Evolutionary conservation across 371 early-diverging fungal genomes (phyloP).

Genomic region (Rhizopus delemar): DNA sequence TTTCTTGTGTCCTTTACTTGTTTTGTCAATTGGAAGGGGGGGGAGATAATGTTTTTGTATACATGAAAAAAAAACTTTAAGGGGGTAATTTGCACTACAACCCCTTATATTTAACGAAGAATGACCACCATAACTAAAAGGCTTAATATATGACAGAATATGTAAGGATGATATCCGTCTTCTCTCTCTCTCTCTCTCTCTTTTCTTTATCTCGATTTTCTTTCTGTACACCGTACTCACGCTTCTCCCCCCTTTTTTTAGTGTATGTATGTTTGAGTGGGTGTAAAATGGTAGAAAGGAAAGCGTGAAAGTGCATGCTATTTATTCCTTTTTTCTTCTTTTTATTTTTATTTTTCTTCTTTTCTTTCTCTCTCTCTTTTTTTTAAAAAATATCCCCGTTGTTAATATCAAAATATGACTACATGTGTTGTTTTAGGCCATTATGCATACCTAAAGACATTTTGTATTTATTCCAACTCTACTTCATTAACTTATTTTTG

Average conservation of each 20-base stretch:
- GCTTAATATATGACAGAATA: conserved; percentile 2
- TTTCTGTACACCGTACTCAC: background rate
- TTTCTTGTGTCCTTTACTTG: background rate
- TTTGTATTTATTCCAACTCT: conserved; percentile 15
- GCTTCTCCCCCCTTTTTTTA: conserved; percentile 14
- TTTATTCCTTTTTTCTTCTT: conserved; percentile 11
- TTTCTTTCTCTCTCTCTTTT: conserved; percentile 13
- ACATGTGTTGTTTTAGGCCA: conserved; percentile 22
- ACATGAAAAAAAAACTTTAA: conserved; percentile 9
- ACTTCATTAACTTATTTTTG: conserved; percentile 20
- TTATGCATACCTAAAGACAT: conserved; percentile 14
- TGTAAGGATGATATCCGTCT: conserved; percentile 9
- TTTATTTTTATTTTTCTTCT: background rate
- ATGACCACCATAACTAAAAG: conserved; percentile 12
- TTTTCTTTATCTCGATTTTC: conserved; percentile 11
- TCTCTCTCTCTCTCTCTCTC: conserved; percentile 9
- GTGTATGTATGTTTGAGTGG: conserved; percentile 9
- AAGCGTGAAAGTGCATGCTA: background rate
- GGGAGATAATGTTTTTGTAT: background rate
- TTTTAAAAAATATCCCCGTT: background rate
- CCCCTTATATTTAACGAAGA: conserved; percentile 18
- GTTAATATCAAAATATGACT: background rate
- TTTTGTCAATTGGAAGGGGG: conserved; percentile 2
- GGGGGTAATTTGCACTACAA: conserved; percentile 12
- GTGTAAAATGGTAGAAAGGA: background rate